Conservation (phyloP, 1,139 yeast genomes). For the Saccharomyces pastorianus region DNA sequence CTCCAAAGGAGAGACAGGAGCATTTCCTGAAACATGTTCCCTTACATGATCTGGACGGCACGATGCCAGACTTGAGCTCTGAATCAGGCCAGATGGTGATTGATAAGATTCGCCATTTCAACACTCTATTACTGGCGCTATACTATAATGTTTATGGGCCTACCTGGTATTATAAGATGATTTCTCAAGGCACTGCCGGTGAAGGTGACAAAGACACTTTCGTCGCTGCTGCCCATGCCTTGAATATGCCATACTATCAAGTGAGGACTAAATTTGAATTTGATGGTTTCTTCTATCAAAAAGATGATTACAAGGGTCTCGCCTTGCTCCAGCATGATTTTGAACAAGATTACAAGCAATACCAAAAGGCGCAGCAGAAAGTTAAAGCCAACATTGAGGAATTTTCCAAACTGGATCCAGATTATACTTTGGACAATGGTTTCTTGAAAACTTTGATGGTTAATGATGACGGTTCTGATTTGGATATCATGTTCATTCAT, state of each 20-base stretch:
- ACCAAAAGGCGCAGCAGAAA: constrained; percentile 14
- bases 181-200: constrained; percentile 54
- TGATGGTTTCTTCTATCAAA: constrained; percentile 39
- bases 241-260: constrained; percentile 46
- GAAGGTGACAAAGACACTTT: constrained; percentile 61
- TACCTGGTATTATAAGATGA: constrained; percentile 43
- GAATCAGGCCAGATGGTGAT: constrained; percentile 55
- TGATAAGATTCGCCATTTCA: constrained; percentile 43
- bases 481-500: constrained; percentile 43
- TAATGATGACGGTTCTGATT: constrained; percentile 9
- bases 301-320: constrained; percentile 33
- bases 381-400: constrained; percentile 8
- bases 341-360: constrained; percentile 33
- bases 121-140: constrained; percentile 43
- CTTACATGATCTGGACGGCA: constrained; percentile 46
- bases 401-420: constrained; percentile 10
- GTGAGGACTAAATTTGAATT: constrained; percentile 42
- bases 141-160: constrained; percentile 53
- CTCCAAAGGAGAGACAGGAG: constrained; percentile 4
- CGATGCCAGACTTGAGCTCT: constrained; percentile 52
- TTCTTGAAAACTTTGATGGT: constrained; percentile 12
- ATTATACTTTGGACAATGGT: constrained; percentile 11
- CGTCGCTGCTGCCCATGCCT: constrained; percentile 50
- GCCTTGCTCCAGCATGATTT: constrained; percentile 41
- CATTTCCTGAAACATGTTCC: constrained; percentile 24